Evolutionary conservation across 257 asterid genomes (phyloP).

Genomic region (Fraxinus excelsior): DNA sequence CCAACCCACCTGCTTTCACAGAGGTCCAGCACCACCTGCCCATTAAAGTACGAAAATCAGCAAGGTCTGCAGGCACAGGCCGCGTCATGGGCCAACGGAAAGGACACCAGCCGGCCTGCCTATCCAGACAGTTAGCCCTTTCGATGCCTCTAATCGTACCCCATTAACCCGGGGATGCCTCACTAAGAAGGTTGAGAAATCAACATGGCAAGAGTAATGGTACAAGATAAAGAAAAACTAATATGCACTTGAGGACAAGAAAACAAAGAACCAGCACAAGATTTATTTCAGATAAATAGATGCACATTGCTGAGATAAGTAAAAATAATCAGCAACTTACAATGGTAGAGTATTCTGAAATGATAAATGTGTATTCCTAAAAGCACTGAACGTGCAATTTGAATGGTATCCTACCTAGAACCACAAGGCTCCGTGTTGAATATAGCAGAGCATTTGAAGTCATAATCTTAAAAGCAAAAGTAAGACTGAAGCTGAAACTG

Average conservation of each 20-base stretch:
- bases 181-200: too few relatives aligned
- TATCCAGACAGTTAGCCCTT: too few relatives aligned
- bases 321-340: background rate
- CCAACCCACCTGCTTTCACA: too few relatives aligned
- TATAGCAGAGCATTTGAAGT: slow-evolving; percentile 5
- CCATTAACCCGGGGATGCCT: too few relatives aligned
- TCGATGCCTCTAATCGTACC: too few relatives aligned
- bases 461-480: slow-evolving; percentile 47
- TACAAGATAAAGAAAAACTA: background rate
- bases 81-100: too few relatives aligned
- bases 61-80: too few relatives aligned
- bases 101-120: too few relatives aligned
- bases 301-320: background rate
- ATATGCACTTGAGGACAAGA: background rate
- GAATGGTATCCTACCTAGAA: background rate
- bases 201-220: background rate
- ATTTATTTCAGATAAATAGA: background rate
- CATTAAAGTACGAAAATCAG: too few relatives aligned
- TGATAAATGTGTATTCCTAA: background rate
- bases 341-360: background rate
- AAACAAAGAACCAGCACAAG: background rate
- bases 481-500: slow-evolving; percentile 40
- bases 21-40: too few relatives aligned
- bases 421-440: slow-evolving; percentile 14
- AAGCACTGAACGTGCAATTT: background rate